A percentile compares a stretch with the other conserved stretches of the same genome.
phyloP scores from a whole-genome alignment of 495 filamentous ascomycete species.

The Paragyromitra xinjiangensis region DNA sequence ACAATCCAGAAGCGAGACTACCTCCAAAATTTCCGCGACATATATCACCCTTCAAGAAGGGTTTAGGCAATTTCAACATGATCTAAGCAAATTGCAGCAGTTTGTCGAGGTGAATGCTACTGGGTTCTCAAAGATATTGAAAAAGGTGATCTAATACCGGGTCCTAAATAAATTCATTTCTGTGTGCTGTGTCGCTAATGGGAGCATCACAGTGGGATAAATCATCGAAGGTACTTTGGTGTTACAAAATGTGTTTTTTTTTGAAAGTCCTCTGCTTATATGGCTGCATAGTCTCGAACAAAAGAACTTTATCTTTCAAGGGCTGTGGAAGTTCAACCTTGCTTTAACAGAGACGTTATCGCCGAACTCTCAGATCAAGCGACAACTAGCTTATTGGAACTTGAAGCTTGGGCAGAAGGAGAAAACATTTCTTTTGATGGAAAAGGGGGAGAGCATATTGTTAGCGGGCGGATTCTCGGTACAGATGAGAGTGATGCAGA shows the following conservation, averaged over 20 bases:
- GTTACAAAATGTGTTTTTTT: neutral
- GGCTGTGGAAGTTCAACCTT: conserved; percentile 96
- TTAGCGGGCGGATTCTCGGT: conserved; percentile 69
- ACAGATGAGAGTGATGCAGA: conserved; percentile 88
- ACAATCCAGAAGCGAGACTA: conserved; percentile 72
- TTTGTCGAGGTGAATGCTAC: conserved; percentile 98
- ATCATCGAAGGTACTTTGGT: conserved; percentile 80
- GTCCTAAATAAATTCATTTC: conserved; percentile 1
- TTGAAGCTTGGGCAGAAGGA: conserved; percentile 95
- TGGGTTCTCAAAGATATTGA: conserved; percentile 96
- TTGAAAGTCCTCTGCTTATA: conserved; percentile 21
- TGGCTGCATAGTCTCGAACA: conserved; percentile 77
- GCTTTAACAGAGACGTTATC: conserved; percentile 95
- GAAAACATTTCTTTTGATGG: conserved; percentile 84
- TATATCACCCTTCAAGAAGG: conserved; percentile 95
- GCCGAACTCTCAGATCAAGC: conserved; percentile 96
- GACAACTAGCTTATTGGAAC: conserved; percentile 87
- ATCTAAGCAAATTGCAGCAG: conserved; percentile 96
- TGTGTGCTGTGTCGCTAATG: conserved; percentile 19
- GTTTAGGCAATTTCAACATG: conserved; percentile 93
- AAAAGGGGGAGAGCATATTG: conserved; percentile 70
- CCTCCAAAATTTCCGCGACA: conserved; percentile 85
- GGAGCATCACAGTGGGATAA: conserved; percentile 79
- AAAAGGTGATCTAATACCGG: conserved; percentile 70
- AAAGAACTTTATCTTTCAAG: conserved; percentile 96